Conservation (phyloP, 495 filamentous ascomycete genomes). For the Achaetomiella virescens region DNA sequence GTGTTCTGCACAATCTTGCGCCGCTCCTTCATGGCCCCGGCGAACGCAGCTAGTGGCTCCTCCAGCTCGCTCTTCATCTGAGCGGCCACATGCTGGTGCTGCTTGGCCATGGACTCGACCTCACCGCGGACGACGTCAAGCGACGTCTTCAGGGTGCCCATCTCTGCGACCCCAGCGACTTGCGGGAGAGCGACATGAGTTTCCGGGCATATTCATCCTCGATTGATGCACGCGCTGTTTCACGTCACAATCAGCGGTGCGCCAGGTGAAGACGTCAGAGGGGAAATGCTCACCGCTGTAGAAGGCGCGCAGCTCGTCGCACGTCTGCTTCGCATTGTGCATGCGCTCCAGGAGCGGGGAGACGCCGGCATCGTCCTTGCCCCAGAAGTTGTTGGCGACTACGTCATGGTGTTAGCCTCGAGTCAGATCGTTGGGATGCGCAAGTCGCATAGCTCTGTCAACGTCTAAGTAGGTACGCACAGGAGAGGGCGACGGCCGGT, state of each 20-base stretch:
- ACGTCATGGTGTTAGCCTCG: neutral
- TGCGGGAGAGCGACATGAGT: slow-evolving; percentile 75
- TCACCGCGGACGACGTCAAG: slow-evolving; percentile 84
- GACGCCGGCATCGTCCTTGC: slow-evolving; percentile 96
- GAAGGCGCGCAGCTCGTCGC: slow-evolving; percentile 88
- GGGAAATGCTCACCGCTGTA: slow-evolving; percentile 62
- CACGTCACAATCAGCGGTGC: neutral
- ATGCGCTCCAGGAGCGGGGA: slow-evolving; percentile 90
- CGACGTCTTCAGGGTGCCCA: slow-evolving; percentile 73
- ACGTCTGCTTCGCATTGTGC: slow-evolving; percentile 90
- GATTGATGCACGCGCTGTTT: slow-evolving; percentile 74
- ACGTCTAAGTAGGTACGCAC: slow-evolving; percentile 13
- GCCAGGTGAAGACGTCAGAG: neutral
- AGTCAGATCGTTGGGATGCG: neutral
- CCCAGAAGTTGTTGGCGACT: slow-evolving; percentile 99
- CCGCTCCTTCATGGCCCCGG: slow-evolving; percentile 88
- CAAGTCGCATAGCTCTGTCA: neutral
- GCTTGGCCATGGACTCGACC: slow-evolving; percentile 89
- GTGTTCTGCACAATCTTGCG: slow-evolving; percentile 91
- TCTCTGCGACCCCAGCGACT: slow-evolving; percentile 82
- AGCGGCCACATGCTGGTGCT: slow-evolving; percentile 78
- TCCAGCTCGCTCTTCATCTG: slow-evolving; percentile 99
- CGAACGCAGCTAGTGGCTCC: slow-evolving; percentile 85
- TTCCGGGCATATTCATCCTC: slow-evolving; percentile 98
- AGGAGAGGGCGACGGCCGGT: slow-evolving; percentile 46